Conservation (phyloP, 2,329 filamentous ascomycete species). For the Monilinia vaccinii-corymbosi region DNA sequence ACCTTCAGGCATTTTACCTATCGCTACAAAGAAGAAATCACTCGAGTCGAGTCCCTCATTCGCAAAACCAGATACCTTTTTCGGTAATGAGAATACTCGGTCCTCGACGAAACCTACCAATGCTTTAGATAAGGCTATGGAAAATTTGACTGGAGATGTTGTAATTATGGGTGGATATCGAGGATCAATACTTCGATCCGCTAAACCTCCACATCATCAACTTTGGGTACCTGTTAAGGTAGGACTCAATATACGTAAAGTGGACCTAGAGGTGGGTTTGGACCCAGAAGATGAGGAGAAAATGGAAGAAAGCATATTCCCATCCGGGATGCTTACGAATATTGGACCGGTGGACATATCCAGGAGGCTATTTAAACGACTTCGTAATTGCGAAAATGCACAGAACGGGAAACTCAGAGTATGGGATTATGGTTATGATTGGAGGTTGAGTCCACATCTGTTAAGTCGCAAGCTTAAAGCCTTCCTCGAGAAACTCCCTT, state of each 20-base stretch:
- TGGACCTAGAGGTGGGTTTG: constrained; percentile 80
- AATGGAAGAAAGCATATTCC: constrained; percentile 75
- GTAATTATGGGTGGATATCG: constrained; percentile 86
- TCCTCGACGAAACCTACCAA: constrained; percentile 17
- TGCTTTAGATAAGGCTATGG: constrained; percentile 44
- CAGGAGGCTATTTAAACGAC: constrained; percentile 67
- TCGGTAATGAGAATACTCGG: constrained; percentile 13
- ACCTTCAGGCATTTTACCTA: constrained; percentile 23
- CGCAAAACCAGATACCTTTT: constrained; percentile 12
- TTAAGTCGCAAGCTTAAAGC: constrained; percentile 62
- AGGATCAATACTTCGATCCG: constrained; percentile 79
- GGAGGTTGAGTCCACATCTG: constrained; percentile 75
- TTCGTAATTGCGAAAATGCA: constrained; percentile 66
- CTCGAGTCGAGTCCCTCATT: constrained; percentile 13
- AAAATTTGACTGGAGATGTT: constrained; percentile 69
- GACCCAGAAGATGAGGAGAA: constrained; percentile 72
- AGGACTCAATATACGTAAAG: constrained; percentile 82
- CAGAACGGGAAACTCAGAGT: constrained; percentile 63
- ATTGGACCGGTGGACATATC: constrained; percentile 90
- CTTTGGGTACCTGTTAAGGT: constrained; percentile 93
- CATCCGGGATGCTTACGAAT: constrained; percentile 82
- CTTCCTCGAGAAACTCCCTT: constrained; percentile 66
- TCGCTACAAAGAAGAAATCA: constrained; percentile 18
- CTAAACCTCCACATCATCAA: constrained; percentile 72
- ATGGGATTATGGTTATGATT: constrained; percentile 92